Conservation (phyloP, 768 basidiomycete genomes). For the Xerocomellus chrysenteron region DNA sequence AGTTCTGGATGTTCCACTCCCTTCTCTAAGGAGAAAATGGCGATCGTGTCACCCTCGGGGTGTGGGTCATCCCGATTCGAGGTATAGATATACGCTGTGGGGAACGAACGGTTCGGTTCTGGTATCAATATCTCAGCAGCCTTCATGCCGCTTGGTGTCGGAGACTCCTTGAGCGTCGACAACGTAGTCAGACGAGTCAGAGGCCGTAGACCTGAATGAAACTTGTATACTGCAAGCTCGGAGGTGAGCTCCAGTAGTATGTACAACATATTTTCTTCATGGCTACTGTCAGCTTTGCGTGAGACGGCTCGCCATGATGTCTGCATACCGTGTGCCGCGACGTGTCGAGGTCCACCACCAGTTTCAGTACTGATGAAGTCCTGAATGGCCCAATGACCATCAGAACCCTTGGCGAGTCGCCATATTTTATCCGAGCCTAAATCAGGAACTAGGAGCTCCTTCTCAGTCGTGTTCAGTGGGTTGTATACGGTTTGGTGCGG, state of each 20-base stretch:
- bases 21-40: slow-evolving; percentile 59
- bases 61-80: slow-evolving; percentile 77
- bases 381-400: slow-evolving; percentile 49
- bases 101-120: slow-evolving; percentile 47
- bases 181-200: slow-evolving; percentile 41
- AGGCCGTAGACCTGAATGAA: slow-evolving; percentile 42
- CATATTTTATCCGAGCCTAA: slow-evolving; percentile 72
- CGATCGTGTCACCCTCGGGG: slow-evolving; percentile 67
- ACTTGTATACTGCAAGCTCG: slow-evolving; percentile 53
- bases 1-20: slow-evolving; percentile 45
- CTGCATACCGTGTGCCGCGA: slow-evolving; percentile 57
- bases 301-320: neutral
- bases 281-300: neutral
- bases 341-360: slow-evolving; percentile 73
- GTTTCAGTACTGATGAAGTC: slow-evolving; percentile 48
- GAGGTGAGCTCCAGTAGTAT: slow-evolving; percentile 67
- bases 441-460: slow-evolving; percentile 71
- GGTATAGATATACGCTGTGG: slow-evolving; percentile 61
- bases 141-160: slow-evolving; percentile 50
- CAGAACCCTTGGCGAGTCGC: slow-evolving; percentile 44
- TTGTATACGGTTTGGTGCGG: slow-evolving; percentile 65
- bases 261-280: slow-evolving; percentile 59
- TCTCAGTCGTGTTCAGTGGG: slow-evolving; percentile 42
- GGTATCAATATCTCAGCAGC: slow-evolving; percentile 73
- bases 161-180: slow-evolving; percentile 48